Base-by-base conservation (phyloP, 306 rosid genomes). In the Argentina anserina region DNA sequence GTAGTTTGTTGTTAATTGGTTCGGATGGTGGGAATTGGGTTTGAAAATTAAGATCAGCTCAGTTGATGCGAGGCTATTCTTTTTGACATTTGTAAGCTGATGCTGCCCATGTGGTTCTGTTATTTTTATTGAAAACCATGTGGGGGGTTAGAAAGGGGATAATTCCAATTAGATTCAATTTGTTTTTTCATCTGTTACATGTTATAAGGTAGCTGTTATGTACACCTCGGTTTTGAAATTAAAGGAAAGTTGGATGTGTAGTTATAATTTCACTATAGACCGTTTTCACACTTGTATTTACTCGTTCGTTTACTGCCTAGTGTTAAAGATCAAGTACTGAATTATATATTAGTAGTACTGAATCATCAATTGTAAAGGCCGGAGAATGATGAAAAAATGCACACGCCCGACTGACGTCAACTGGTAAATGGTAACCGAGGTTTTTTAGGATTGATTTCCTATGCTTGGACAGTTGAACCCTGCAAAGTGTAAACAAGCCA, bases 81-180 rank as follows among this genome's bases (percentile, higher is more conserved):
- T 87, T 84, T 84, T 71, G 82, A 88, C 82, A 82, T 75, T 3
- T 82, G 90, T 84, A 81, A 86, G 81, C 73, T 56, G 76, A 71
- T 74, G 75, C 70, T 65, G 33, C 90, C 86, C 92, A 85, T 84
- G 80, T 88, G 99, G 96, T 94, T 85, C 80, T 86, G 87, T 80
- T 86, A 70, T 88, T 89, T 87, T 87, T 86, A 33, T 78, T 62
- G 82, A 85, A 84, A 84, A 82, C 94, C 96, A 86, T 76, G 92
- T 72, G 94, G 94, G 88, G 41, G 87, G 49, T 43, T 74, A 72
- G 79, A 80, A 79, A 78, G 82, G 82, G 77, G 74, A 73, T 75
- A 2, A 67, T 53, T 76, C 66, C 64, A 74, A 69, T 72, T 71
- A 66, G 71, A 63, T 71, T 56, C 76, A 66, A 77, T 78, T 71